phyloP scores from a whole-genome alignment of 352 stramenopile species.

The Globisporangium nodosum region DNA sequence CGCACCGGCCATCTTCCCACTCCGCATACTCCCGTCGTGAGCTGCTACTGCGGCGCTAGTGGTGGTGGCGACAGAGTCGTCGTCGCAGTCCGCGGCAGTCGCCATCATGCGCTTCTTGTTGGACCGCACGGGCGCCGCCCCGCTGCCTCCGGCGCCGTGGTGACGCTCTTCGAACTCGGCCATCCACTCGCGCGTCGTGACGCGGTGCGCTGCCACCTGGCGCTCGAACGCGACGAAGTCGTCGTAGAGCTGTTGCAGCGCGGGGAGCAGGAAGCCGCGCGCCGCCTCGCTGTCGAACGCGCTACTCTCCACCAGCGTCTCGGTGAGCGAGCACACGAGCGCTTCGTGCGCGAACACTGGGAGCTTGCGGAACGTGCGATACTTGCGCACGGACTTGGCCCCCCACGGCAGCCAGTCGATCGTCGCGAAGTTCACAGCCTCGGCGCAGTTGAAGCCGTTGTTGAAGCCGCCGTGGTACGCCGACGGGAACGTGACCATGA shows the following conservation, averaged over 20 bases:
- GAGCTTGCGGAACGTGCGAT: conserved; percentile 71
- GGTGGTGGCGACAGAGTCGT: conserved; percentile 16
- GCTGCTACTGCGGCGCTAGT: conserved; percentile 8
- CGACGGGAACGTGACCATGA: conserved; percentile 98
- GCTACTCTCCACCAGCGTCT: conserved; percentile 54
- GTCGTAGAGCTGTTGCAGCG: conserved; percentile 51
- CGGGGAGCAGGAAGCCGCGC: conserved; percentile 48
- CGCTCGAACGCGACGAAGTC: conserved; percentile 53
- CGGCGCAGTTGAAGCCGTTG: conserved; percentile 93
- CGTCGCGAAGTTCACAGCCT: conserved; percentile 90
- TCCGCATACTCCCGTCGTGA: not conserved
- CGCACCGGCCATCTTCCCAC: not conserved
- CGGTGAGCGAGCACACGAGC: conserved; percentile 68
- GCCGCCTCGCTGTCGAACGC: conserved; percentile 46
- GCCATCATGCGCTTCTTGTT: conserved; percentile 16
- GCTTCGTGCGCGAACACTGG: conserved; percentile 86
- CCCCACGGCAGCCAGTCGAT: conserved; percentile 87
- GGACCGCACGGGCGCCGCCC: conserved; percentile 3
- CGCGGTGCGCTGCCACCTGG: conserved; percentile 20
- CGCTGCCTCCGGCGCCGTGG: conserved; percentile 2
- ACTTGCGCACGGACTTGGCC: conserved; percentile 63
- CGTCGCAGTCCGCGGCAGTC: conserved; percentile 12
- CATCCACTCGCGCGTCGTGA: conserved; percentile 50
- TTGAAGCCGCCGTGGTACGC: conserved; percentile 98
- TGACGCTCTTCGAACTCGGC: conserved; percentile 36